Percentiles rank a stretch among this genome's conserved stretches.
Evolutionary conservation across 371 early-diverging fungal species (phyloP).

Genomic region (Conidiobolus incongruus): DNA sequence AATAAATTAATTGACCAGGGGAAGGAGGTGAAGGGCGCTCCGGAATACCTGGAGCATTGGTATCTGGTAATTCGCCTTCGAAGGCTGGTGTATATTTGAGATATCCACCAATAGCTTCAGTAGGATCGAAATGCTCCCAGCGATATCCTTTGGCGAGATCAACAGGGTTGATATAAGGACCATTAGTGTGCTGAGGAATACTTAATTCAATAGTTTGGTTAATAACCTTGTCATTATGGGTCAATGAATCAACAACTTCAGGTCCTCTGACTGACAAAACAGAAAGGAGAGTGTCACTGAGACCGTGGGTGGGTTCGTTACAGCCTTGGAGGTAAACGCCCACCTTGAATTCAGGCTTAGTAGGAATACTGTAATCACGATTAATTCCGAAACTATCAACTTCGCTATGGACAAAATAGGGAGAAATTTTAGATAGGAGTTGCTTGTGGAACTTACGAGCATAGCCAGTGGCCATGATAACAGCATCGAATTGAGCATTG

Average conservation of each 20-base stretch:
- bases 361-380: background rate
- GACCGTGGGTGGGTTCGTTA: constrained; percentile 9
- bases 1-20: constrained; percentile 4
- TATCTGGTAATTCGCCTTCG: background rate
- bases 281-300: constrained; percentile 9
- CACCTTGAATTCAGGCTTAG: background rate
- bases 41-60: background rate
- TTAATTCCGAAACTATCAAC: background rate
- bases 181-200: too few species aligned
- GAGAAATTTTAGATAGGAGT: constrained; percentile 3
- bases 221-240: too few species aligned
- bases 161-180: too few species aligned
- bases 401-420: constrained; percentile 3
- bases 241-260: constrained; percentile 6
- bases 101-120: too few species aligned
- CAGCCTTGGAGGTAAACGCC: constrained; percentile 10
- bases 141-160: too few species aligned
- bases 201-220: too few species aligned
- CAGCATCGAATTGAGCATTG: constrained; percentile 6
- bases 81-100: too few species aligned
- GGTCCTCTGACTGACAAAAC: constrained; percentile 7
- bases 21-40: constrained; percentile 1
- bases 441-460: constrained; percentile 3
- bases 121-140: too few species aligned
- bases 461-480: constrained; percentile 8